Conservation (phyloP, 805 yeast genomes). For the Kazachstania psychrophila region DNA sequence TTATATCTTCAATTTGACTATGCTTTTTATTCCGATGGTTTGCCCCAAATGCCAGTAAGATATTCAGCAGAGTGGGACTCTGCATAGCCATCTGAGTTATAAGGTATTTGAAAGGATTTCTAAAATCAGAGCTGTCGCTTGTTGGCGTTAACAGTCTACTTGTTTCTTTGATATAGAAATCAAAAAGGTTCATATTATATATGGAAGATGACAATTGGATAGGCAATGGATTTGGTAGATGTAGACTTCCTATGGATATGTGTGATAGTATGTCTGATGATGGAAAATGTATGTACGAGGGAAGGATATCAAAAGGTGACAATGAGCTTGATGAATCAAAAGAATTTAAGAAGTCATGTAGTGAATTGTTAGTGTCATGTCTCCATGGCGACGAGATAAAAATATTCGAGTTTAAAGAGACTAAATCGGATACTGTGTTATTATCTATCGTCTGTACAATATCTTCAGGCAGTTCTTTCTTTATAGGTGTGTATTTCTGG, state of each 20-base stretch:
- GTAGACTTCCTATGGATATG: neutral
- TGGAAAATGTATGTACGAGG: neutral
- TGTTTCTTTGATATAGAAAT: slow-evolving; percentile 53
- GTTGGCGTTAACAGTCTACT: slow-evolving; percentile 58
- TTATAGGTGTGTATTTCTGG: slow-evolving; percentile 3
- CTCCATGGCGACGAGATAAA: too few species aligned
- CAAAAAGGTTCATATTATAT: slow-evolving; percentile 49
- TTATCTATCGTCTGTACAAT: too few species aligned
- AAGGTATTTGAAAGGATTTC: slow-evolving; percentile 57
- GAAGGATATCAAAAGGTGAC: neutral
- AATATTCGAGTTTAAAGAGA: too few species aligned
- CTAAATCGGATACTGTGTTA: too few species aligned
- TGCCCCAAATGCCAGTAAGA: slow-evolving; percentile 45
- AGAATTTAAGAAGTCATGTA: too few species aligned
- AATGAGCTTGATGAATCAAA: too few species aligned
- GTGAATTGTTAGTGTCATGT: too few species aligned
- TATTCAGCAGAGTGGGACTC: slow-evolving; percentile 43
- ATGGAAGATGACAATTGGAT: slow-evolving; percentile 52
- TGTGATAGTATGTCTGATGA: slow-evolving; percentile 1
- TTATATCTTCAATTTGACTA: slow-evolving; percentile 1
- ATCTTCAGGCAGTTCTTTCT: too few species aligned
- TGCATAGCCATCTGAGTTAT: slow-evolving; percentile 62
- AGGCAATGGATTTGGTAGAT: slow-evolving; percentile 40
- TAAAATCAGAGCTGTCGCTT: slow-evolving; percentile 41
- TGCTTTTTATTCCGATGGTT: slow-evolving; percentile 30